Evolutionary conservation across 176 grass and related monocot species (phyloP), one percentile per base, ranked within the genome.

Genomic region (Oryza rufipogon): DNA sequence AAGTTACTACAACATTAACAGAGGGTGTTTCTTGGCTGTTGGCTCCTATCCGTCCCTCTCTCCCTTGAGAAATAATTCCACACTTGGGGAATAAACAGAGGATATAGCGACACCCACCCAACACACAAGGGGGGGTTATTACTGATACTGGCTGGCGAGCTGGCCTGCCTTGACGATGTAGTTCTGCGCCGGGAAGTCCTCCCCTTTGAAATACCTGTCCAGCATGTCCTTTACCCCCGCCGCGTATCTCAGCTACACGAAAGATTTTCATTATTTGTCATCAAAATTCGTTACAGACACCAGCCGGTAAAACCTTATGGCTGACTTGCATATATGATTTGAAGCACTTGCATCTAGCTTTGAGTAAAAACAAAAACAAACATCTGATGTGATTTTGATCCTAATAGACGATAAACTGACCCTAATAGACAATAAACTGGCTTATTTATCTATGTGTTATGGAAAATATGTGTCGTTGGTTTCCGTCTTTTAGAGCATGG

Each of bases 141-240:
- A 93, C 83, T 76, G 77, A 76, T 93, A 91, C 64, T 93, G 95
- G 73, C 87, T 88, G 4, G 93, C 91, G 14, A 93, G 85, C 65
- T 90, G 80, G 38, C 93, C 96, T 81, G 91, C 91, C 86, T 95
- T 98, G 9, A 98, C 96, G 56, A 98, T 98, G 76, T 98, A 98
- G 80, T 98, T 87, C 28, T 98, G 87, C 54, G 25, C 77, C 0
- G 91, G 89, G 83, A 98, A 98, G 65, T 95, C 96, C 70, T 93
- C 82, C 12, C 96, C 93, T 65, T 98, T 98, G 93, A 98, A 98
- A 77, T 93, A 93, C 51, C 80, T 81, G 68, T 95, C 89, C 67
- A 98, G 83, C 91, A 93, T 98, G 71, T 98, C 96, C 70, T 90
- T 98, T 2, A 87, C 83, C 28, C 95, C 96, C 34, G 87, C 93